These are phyloP conservation scores for Allium fistulosum DNA, from an alignment of 106 monocot species.

Conservation along the genomic window DNA sequence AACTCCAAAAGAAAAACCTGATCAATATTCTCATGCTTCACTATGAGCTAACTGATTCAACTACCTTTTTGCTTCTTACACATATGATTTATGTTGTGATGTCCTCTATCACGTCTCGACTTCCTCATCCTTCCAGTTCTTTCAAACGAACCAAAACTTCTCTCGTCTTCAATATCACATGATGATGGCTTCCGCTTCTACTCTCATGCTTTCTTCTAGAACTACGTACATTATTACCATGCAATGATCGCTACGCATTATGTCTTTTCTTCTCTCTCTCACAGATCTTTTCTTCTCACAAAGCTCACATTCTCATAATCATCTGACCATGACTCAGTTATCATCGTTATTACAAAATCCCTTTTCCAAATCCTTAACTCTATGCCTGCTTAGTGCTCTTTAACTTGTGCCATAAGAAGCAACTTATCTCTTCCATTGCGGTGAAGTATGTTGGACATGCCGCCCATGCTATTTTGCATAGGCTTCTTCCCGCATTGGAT, in stretches of 20 bases:
- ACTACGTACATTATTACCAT: constrained; percentile 18
- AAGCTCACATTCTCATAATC: constrained; percentile 3
- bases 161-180: constrained; percentile 55
- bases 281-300: constrained; percentile 10
- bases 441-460: constrained; percentile 57
- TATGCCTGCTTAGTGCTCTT: constrained; percentile 44
- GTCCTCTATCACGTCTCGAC: neutral
- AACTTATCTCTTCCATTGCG: constrained; percentile 42
- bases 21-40: neutral
- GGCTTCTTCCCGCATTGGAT: constrained; percentile 58
- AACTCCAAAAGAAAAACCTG: too few species aligned
- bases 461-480: constrained; percentile 70
- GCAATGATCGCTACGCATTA: constrained; percentile 31
- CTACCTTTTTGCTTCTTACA: neutral
- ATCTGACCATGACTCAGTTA: constrained; percentile 9
- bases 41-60: neutral
- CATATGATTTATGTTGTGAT: neutral
- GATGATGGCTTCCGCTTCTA: constrained; percentile 10
- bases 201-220: constrained; percentile 13
- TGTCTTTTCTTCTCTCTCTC: constrained; percentile 44
- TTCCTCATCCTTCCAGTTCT: constrained; percentile 9
- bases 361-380: constrained; percentile 50
- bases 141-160: constrained; percentile 63
- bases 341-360: constrained; percentile 29
- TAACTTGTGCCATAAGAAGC: constrained; percentile 73